Conservation (phyloP, 2,329 filamentous ascomycete species). For the Pseudogymnoascus sp. region DNA sequence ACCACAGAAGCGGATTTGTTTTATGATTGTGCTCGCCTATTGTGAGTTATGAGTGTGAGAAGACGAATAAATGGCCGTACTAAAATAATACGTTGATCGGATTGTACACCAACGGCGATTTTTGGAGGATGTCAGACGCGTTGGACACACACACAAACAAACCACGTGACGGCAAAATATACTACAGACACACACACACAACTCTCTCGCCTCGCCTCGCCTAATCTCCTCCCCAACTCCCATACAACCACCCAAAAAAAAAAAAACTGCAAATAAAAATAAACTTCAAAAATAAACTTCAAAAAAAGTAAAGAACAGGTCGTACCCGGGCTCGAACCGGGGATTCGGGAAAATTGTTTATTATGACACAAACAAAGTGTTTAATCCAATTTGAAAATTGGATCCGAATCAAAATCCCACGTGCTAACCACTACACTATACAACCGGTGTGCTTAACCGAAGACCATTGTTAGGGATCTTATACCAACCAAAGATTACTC, state of each 20-base stretch:
- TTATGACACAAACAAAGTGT: conserved; percentile 1
- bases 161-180: too few relatives aligned
- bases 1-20: conserved; percentile 5
- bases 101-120: background rate
- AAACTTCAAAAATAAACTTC: background rate
- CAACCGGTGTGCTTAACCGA: background rate
- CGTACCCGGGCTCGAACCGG: conserved; percentile 3
- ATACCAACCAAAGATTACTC: background rate
- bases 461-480: background rate
- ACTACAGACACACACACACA: too few relatives aligned
- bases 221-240: too few relatives aligned
- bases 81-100: background rate
- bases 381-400: background rate
- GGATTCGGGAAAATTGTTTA: conserved; percentile 4
- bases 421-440: conserved; percentile 6
- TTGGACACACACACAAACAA: background rate
- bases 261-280: background rate
- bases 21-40: background rate
- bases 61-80: too few relatives aligned
- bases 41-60: background rate
- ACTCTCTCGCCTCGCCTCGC: too few relatives aligned
- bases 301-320: background rate
- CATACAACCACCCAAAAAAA: too few relatives aligned
- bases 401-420: conserved; percentile 3
- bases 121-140: background rate